Conservation (phyloP, 371 early-diverging fungal species). For the Mucor irregularis region DNA sequence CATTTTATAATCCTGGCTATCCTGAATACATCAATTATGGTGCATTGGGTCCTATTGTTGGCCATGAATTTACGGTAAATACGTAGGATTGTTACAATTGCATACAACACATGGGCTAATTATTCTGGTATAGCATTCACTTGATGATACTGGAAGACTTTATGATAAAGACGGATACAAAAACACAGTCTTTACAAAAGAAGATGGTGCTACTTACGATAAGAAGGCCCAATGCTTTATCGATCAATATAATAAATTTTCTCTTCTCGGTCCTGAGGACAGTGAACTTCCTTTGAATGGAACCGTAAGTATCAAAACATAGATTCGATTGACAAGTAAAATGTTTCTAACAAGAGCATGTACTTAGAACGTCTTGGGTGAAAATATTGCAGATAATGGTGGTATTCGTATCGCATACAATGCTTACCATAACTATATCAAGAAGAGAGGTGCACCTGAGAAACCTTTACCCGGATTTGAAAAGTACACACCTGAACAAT, state of each 20-base stretch:
- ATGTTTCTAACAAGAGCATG: not conserved
- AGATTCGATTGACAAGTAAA: not conserved
- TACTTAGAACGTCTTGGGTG: conserved; percentile 53
- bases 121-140: conserved; percentile 38
- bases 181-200: conserved; percentile 65
- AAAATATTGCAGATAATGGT: conserved; percentile 78
- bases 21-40: conserved; percentile 62
- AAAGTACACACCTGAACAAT: not conserved
- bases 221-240: conserved; percentile 60
- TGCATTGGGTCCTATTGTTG: conserved; percentile 52
- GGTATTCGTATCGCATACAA: conserved; percentile 48
- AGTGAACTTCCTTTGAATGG: not conserved
- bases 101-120: not conserved
- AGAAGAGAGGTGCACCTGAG: not conserved
- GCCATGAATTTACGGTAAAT: conserved; percentile 61
- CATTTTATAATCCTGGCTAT: conserved; percentile 35
- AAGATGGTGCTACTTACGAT: conserved; percentile 44
- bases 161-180: conserved; percentile 43
- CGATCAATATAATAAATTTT: conserved; percentile 53
- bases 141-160: conserved; percentile 49
- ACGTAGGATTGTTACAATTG: not conserved
- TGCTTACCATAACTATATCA: conserved; percentile 12
- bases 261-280: not conserved
- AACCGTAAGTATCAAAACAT: not conserved
- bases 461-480: not conserved